These are phyloP conservation scores for Nicotiana tabacum DNA, from an alignment of 257 asterid species.

Conservation along the genomic window DNA sequence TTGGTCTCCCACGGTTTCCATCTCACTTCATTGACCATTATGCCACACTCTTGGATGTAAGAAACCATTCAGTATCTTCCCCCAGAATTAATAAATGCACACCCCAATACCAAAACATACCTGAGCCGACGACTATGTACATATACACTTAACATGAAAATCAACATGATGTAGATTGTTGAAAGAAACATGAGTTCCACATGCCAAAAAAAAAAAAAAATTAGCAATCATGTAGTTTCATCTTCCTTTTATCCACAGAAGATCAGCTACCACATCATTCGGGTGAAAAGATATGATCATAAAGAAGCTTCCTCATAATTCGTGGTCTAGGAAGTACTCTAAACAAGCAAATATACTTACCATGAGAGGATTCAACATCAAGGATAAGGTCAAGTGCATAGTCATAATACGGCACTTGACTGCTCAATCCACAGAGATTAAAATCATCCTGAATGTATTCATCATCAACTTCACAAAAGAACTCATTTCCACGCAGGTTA, in stretches of 20 bases:
- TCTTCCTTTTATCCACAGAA: not conserved
- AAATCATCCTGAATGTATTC: conserved; percentile 97
- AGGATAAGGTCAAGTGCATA: conserved; percentile 92
- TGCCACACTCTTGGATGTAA: not conserved
- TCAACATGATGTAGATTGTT: not conserved
- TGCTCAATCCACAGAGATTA: conserved; percentile 93
- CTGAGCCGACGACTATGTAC: not conserved
- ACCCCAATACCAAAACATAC: not conserved
- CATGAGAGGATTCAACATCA: conserved; percentile 94
- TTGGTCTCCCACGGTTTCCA: not conserved
- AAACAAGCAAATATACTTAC: conserved; percentile 37
- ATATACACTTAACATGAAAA: not conserved
- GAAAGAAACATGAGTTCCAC: not conserved
- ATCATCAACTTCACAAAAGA: conserved; percentile 96
- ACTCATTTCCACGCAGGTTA: conserved; percentile 96
- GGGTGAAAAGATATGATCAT: not conserved
- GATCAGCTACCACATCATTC: not conserved
- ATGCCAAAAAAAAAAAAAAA: not conserved
- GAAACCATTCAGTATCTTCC: not conserved
- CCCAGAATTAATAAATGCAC: not conserved
- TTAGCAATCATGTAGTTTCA: not conserved
- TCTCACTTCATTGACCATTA: not conserved
- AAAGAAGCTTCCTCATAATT: not conserved
- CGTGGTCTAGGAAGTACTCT: not conserved
- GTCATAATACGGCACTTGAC: conserved; percentile 94